Conservation (phyloP, 164 flowering plant genomes). For the Kingdonia uniflora region DNA sequence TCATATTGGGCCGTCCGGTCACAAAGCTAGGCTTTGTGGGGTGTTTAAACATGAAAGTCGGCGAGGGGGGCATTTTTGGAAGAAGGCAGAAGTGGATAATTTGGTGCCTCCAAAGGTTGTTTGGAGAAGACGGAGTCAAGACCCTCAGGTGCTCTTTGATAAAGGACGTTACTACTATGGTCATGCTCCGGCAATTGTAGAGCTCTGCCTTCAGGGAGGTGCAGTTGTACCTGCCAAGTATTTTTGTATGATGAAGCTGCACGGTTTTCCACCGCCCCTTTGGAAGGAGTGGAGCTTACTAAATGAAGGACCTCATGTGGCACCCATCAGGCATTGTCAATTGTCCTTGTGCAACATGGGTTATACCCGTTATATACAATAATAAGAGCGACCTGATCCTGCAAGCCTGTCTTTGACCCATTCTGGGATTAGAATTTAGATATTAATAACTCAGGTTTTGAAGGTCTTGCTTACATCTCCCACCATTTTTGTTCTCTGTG, state of each 20-base stretch:
- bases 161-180: constrained; percentile 66
- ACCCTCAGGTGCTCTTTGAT: constrained; percentile 59
- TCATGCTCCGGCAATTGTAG: constrained; percentile 86
- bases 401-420: too few species aligned
- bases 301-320: too few species aligned
- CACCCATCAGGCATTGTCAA: too few species aligned
- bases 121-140: constrained; percentile 73
- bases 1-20: constrained; percentile 87
- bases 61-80: constrained; percentile 82
- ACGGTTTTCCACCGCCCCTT: constrained; percentile 39
- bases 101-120: constrained; percentile 68
- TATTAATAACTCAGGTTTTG: too few species aligned
- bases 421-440: too few species aligned
- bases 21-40: constrained; percentile 81
- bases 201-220: constrained; percentile 68
- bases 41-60: constrained; percentile 65
- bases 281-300: too few species aligned
- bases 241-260: constrained; percentile 56
- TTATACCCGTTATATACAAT: too few species aligned
- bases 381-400: too few species aligned
- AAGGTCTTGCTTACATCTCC: too few species aligned
- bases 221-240: constrained; percentile 47
- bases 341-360: too few species aligned
- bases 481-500: too few species aligned
- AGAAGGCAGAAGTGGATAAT: constrained; percentile 72